These are phyloP conservation scores for Fusarium praegraminearum DNA, from an alignment of 2,329 filamentous ascomycete species.

Conservation along the genomic window DNA sequence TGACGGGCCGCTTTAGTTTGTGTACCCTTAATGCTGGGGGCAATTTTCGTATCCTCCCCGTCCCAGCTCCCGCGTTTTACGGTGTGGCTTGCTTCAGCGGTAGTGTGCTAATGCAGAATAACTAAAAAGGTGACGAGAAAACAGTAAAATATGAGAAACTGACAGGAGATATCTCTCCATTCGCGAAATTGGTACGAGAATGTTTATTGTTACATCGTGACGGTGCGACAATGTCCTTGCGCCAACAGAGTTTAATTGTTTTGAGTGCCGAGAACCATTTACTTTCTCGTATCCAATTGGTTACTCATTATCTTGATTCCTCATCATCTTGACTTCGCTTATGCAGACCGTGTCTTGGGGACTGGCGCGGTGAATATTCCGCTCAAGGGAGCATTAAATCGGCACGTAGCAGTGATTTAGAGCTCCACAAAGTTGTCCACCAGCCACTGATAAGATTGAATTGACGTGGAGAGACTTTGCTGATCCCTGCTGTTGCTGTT, in stretches of 20 bases:
- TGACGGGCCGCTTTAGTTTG: slow-evolving; percentile 19
- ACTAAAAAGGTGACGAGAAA: neutral
- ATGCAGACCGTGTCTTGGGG: neutral
- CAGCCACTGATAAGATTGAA: neutral
- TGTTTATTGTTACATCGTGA: neutral
- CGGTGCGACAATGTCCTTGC: neutral
- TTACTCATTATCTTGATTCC: neutral
- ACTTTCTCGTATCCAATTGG: neutral
- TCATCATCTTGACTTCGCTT: neutral
- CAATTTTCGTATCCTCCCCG: neutral
- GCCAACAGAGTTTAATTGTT: neutral
- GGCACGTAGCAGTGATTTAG: neutral
- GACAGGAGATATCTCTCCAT: neutral
- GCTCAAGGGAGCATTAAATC: neutral
- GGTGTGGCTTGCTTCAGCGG: slow-evolving; percentile 1
- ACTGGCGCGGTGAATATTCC: neutral
- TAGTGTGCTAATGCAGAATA: neutral
- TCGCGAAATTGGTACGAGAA: neutral
- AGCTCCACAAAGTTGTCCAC: neutral
- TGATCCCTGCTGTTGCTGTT: neutral
- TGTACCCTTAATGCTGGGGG: neutral
- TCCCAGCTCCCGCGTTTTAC: neutral
- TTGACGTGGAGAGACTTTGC: neutral
- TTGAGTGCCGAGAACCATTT: slow-evolving; percentile 10
- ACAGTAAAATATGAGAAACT: neutral